Evolutionary conservation across 139 green algal species (phyloP), one percentile per base, ranked within the genome.

Genomic region (Chlorella ohadii): DNA sequence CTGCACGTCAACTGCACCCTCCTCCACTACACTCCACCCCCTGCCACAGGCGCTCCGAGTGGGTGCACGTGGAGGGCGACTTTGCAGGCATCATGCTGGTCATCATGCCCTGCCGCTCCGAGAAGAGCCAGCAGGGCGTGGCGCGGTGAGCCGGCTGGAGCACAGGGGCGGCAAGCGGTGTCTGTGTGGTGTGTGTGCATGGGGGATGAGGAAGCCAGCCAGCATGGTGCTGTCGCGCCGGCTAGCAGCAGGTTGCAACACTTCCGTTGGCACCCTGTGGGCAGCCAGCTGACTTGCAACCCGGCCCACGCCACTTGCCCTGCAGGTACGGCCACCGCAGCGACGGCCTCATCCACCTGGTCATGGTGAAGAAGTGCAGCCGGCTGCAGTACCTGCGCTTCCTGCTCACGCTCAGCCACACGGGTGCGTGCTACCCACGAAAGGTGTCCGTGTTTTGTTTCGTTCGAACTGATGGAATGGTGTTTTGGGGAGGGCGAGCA

Each of bases 321-420:
- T 36, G 23, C 72, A 79, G 72, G 44, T 82, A 91, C 31, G 89
- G 85, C n/a, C 95, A 98, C 83, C 81, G 97, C 47, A 83, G 87
- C 65, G 94, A 98, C 56, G 95, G 95, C 0, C 82, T 88, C 47
- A 87, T 97, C 63, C 89, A 91, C 47, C 87, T 98, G 59, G 91
- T 98, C 51, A 83, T 98, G 67, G 94, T 98, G 44, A 76, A 78
- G 19, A 81, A 86, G 28, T 93, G 91, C 86, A 87, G 84, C 51
- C 83, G 81, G 41, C 63, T 93, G 63, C 79, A 92, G 77, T 97
- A 94, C 87, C 84, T 97, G 61, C 83, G 84, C 44, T 97, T 97
- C 83, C 88, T 97, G 47, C 44, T 93, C 15, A 87, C 86, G 66
- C 90, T 97, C n/a, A 77, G 86, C 11, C 78, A 47, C 38, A 20